Percentiles rank a stretch among this genome's conserved stretches.
Conservation (phyloP, 176 grass and related monocot genomes). For the Avena eriantha region DNA sequence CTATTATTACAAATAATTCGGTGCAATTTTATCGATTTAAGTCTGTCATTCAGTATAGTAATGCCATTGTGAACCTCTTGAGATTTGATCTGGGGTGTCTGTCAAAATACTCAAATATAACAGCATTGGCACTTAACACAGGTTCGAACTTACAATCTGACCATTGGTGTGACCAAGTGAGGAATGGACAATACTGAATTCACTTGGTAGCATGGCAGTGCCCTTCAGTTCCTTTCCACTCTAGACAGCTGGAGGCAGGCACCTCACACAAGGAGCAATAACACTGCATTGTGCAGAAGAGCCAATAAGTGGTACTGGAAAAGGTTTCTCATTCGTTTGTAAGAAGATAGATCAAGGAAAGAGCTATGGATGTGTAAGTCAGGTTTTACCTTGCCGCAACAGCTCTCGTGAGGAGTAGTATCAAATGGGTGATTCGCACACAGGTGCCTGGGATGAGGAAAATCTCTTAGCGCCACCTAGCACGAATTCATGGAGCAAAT, state of each 20-base stretch:
- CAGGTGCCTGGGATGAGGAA: slow-evolving; percentile 65
- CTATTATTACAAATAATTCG: slow-evolving; percentile 33
- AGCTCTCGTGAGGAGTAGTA: slow-evolving; percentile 43
- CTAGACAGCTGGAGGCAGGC: slow-evolving; percentile 47
- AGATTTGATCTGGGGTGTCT: background rate
- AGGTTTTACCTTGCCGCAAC: slow-evolving; percentile 53
- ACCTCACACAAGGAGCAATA: slow-evolving; percentile 57
- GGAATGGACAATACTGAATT: background rate
- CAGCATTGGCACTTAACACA: background rate
- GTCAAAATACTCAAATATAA: background rate
- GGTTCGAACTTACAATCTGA: slow-evolving; percentile 20
- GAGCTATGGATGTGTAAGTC: background rate
- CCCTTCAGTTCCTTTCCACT: slow-evolving; percentile 39
- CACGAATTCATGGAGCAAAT: background rate
- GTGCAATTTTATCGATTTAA: background rate
- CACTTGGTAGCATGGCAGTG: slow-evolving; percentile 49
- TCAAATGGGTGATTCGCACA: slow-evolving; percentile 69
- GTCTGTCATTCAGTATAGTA: background rate
- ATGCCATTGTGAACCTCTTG: background rate
- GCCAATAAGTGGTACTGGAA: background rate
- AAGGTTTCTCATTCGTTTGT: background rate
- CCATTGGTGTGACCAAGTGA: background rate
- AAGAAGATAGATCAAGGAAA: background rate
- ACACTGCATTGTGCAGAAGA: slow-evolving; percentile 51
- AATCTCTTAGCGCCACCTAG: slow-evolving; percentile 75